A percentile compares a stretch with the other conserved stretches of the same genome.
Conservation (phyloP, 805 yeast genomes). For the Priceomyces fermenticarens region DNA sequence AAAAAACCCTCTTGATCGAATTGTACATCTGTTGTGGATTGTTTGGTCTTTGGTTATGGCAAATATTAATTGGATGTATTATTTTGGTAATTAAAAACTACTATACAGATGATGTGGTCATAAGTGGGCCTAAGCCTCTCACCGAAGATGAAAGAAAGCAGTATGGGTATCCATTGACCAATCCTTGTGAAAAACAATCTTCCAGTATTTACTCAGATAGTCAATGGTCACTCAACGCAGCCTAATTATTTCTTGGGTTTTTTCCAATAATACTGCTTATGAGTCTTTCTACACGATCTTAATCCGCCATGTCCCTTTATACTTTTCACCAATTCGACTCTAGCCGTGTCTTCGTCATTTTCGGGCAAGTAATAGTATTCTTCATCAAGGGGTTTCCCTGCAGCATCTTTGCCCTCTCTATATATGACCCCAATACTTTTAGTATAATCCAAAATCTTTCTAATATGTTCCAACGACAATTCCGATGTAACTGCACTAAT, state of each 20-base stretch:
- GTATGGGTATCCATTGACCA: slow-evolving; percentile 25
- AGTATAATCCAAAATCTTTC: slow-evolving; percentile 42
- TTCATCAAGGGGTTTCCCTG: slow-evolving; percentile 90
- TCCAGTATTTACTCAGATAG: slow-evolving; percentile 7
- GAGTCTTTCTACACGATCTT: slow-evolving; percentile 88
- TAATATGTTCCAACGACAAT: slow-evolving; percentile 42
- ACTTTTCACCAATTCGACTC: slow-evolving; percentile 68
- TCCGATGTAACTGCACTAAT: slow-evolving; percentile 54
- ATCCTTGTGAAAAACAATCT: slow-evolving; percentile 7
- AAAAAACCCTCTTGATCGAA: slow-evolving; percentile 40
- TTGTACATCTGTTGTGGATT: slow-evolving; percentile 44
- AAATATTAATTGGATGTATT: slow-evolving; percentile 37
- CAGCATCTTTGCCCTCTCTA: slow-evolving; percentile 92
- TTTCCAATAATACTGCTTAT: slow-evolving; percentile 83
- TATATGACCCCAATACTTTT: slow-evolving; percentile 81
- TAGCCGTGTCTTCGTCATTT: slow-evolving; percentile 66
- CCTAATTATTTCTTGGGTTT: slow-evolving; percentile 34
- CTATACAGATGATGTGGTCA: slow-evolving; percentile 6
- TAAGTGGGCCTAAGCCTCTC: slow-evolving; percentile 27
- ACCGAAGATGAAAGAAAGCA: slow-evolving; percentile 18
- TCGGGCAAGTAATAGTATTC: slow-evolving; percentile 91
- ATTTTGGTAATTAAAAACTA: slow-evolving; percentile 8
- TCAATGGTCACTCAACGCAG: too few relatives aligned
- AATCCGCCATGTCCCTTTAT: slow-evolving; percentile 78
- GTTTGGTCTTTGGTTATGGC: slow-evolving; percentile 47